phyloP scores from a whole-genome alignment of 2,329 filamentous ascomycete species.

The Alternaria angustiovoidea region DNA sequence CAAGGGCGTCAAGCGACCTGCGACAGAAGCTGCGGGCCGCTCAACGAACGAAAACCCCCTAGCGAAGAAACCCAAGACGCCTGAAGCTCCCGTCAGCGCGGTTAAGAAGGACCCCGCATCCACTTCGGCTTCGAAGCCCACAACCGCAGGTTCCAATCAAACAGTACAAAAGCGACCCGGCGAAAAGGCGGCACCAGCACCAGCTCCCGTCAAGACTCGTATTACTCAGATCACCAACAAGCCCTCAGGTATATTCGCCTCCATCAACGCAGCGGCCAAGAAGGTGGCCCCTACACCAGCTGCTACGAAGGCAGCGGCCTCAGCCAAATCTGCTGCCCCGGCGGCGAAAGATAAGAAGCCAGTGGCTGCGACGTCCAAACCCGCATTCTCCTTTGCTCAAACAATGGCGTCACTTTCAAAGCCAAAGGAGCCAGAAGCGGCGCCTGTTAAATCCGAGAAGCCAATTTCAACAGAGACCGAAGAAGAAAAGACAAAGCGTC shows the following conservation, averaged over 20 bases:
- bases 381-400: conserved; percentile 50
- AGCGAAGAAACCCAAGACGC: conserved; percentile 42
- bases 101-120: conserved; percentile 29
- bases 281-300: conserved; percentile 45
- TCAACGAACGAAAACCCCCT: conserved; percentile 27
- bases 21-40: conserved; percentile 28
- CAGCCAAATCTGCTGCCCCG: conserved; percentile 36
- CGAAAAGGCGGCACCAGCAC: conserved; percentile 36
- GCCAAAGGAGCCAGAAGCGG: conserved; percentile 61
- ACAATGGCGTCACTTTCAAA: conserved; percentile 58
- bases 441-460: conserved; percentile 61
- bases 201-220: conserved; percentile 42
- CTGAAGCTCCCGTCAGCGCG: conserved; percentile 24
- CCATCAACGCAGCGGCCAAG: conserved; percentile 56
- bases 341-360: conserved; percentile 43
- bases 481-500: conserved; percentile 71
- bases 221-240: conserved; percentile 53
- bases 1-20: conserved; percentile 44
- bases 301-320: conserved; percentile 30
- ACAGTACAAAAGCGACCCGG: conserved; percentile 38
- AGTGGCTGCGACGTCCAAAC: conserved; percentile 34
- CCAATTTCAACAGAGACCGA: conserved; percentile 67
- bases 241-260: conserved; percentile 56
- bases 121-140: conserved; percentile 17
- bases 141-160: conserved; percentile 16